A percentile compares a stretch with the other conserved stretches of the same genome.
Conservation (phyloP, 2,329 filamentous ascomycete genomes). For the Erysiphe pulchra region DNA sequence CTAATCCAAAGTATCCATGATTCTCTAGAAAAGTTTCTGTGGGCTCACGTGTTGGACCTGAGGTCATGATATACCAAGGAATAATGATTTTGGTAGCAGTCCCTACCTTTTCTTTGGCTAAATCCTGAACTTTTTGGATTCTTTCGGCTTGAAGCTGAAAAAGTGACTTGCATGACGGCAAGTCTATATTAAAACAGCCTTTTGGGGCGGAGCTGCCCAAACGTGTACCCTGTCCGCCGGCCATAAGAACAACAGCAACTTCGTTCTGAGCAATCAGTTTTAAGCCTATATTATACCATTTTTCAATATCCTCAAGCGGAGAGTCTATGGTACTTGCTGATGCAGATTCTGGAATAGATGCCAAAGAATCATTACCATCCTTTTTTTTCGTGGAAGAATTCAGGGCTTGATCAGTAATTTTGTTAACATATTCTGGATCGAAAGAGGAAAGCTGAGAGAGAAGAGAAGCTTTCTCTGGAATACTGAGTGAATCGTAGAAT, state of each 20-base stretch:
- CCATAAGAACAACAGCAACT: constrained; percentile 80
- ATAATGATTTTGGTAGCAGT: constrained; percentile 34
- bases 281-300: constrained; percentile 56
- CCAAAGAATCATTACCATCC: constrained; percentile 23
- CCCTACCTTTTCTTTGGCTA: constrained; percentile 47
- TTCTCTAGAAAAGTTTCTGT: constrained; percentile 87
- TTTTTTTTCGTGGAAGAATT: constrained; percentile 39
- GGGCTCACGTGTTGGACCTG: constrained; percentile 68
- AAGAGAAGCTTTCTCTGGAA: constrained; percentile 48
- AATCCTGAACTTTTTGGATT: constrained; percentile 60
- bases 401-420: constrained; percentile 58
- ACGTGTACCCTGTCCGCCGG: constrained; percentile 84
- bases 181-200: constrained; percentile 88
- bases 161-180: constrained; percentile 77
- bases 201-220: constrained; percentile 89
- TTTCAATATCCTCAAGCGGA: constrained; percentile 45
- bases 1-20: constrained; percentile 73
- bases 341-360: constrained; percentile 68
- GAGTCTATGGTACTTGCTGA: constrained; percentile 85
- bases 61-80: constrained; percentile 99
- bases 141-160: constrained; percentile 96
- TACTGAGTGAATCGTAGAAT: constrained; percentile 60
- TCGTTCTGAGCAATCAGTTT: constrained; percentile 40
- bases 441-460: constrained; percentile 63
- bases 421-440: constrained; percentile 69